These are phyloP conservation scores for Thelephora terrestris DNA, from an alignment of 1,284 basidiomycete species.

Conservation along the genomic window DNA sequence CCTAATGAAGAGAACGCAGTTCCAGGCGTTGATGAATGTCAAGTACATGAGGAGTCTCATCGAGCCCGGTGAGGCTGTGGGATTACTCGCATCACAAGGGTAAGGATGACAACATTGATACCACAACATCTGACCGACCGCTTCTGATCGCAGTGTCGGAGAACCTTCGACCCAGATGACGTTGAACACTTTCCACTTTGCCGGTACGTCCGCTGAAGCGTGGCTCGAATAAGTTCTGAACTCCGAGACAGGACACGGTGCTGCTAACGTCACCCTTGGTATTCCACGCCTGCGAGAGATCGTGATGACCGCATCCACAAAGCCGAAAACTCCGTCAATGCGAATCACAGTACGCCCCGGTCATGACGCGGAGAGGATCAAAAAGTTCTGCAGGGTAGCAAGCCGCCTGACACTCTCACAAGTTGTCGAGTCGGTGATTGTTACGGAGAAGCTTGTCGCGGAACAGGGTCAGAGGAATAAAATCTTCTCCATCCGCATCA, in stretches of 20 bases:
- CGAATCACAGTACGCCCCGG: slow-evolving; percentile 62
- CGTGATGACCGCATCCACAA: slow-evolving; percentile 96
- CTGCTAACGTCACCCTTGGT: slow-evolving; percentile 98
- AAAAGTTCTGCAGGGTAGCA: slow-evolving; percentile 85
- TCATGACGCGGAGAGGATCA: slow-evolving; percentile 48
- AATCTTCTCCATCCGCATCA: slow-evolving; percentile 75
- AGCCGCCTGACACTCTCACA: slow-evolving; percentile 85
- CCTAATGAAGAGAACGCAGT: slow-evolving; percentile 20
- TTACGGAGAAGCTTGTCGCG: slow-evolving; percentile 70
- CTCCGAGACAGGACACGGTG: slow-evolving; percentile 72
- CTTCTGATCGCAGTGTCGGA: slow-evolving; percentile 58
- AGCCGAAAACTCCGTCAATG: slow-evolving; percentile 99
- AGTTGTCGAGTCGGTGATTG: slow-evolving; percentile 77
- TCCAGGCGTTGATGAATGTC: slow-evolving; percentile 77
- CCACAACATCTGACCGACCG: slow-evolving; percentile 5
- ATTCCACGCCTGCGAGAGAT: slow-evolving; percentile 98
- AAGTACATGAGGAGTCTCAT: slow-evolving; percentile 91
- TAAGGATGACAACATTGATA: slow-evolving; percentile 26
- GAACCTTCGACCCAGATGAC: slow-evolving; percentile 99
- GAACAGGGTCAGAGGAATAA: slow-evolving; percentile 68
- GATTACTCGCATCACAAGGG: slow-evolving; percentile 96
- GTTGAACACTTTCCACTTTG: slow-evolving; percentile 99
- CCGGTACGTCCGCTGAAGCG: slow-evolving; percentile 43
- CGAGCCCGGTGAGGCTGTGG: slow-evolving; percentile 97
- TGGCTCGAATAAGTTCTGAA: slow-evolving; percentile 6